Evolutionary conservation across 768 basidiomycete genomes (phyloP).

Genomic region (Calocybe indica): DNA sequence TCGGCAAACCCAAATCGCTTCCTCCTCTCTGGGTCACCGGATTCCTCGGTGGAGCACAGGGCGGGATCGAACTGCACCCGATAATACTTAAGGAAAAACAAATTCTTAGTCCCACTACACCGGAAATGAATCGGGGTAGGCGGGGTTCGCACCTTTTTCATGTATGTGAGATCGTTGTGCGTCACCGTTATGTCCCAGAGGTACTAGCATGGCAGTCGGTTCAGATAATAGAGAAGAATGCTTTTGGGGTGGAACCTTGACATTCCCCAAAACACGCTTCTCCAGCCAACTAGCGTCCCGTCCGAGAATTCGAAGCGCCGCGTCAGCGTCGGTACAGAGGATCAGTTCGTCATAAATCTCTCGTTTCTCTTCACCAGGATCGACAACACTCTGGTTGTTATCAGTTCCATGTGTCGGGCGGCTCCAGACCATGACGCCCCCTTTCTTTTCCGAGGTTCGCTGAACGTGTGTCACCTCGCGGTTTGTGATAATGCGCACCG

Average conservation of each 20-base stretch:
- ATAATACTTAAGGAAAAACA: conserved; percentile 25
- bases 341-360: conserved; percentile 22
- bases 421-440: conserved; percentile 19
- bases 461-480: conserved; percentile 21
- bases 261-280: conserved; percentile 22
- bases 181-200: conserved; percentile 45
- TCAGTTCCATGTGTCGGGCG: conserved; percentile 20
- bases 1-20: conserved; percentile 29
- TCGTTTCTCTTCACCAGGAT: conserved; percentile 18
- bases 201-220: conserved; percentile 15
- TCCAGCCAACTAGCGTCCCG: conserved; percentile 21
- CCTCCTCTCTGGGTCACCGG: conserved; percentile 16
- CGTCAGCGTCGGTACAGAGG: conserved; percentile 22
- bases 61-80: conserved; percentile 28
- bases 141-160: conserved; percentile 31
- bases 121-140: background rate
- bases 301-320: conserved; percentile 18
- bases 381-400: conserved; percentile 18
- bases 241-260: conserved; percentile 13
- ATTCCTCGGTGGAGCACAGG: conserved; percentile 20
- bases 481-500: conserved; percentile 16
- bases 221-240: background rate
- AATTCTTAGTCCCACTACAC: background rate
- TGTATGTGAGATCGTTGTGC: conserved; percentile 39
- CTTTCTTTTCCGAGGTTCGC: conserved; percentile 12